Evolutionary conservation across 441 rosid genomes (phyloP).

Genomic region (Erodium trifolium): DNA sequence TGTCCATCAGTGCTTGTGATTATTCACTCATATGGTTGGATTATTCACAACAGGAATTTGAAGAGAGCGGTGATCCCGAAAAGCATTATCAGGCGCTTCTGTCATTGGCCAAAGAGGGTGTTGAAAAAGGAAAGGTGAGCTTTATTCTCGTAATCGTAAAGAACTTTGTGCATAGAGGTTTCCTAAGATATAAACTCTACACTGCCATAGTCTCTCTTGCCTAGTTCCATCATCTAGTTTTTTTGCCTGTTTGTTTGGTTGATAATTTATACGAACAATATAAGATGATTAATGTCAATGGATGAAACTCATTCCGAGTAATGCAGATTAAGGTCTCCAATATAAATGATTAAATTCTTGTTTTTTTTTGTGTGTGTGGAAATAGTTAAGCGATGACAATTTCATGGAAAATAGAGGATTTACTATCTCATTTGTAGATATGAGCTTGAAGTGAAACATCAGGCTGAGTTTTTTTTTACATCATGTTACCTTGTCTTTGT

Average conservation of each 20-base stretch:
- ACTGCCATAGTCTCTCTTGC: neutral
- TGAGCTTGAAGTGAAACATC: neutral
- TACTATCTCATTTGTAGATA: neutral
- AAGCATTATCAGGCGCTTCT: slow-evolving; percentile 71
- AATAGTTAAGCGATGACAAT: neutral
- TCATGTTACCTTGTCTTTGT: neutral
- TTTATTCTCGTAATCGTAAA: neutral
- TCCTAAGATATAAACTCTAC: neutral
- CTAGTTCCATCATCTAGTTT: neutral
- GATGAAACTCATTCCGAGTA: neutral
- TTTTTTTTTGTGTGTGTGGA: neutral
- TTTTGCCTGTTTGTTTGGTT: neutral
- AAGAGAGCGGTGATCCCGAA: slow-evolving; percentile 80
- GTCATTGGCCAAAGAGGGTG: slow-evolving; percentile 73
- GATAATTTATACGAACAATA: neutral
- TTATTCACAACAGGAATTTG: slow-evolving; percentile 48
- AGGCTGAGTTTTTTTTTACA: too few relatives aligned
- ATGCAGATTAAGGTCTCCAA: neutral
- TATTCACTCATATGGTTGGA: neutral
- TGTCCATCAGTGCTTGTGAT: neutral
- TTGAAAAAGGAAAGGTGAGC: slow-evolving; percentile 76
- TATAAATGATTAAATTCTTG: neutral
- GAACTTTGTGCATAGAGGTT: neutral
- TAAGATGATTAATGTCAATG: neutral
- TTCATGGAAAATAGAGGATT: neutral